Percentiles rank a stretch among this genome's conserved stretches.
Conservation (phyloP, 2,329 filamentous ascomycete species). For the Catunica adiposa region DNA sequence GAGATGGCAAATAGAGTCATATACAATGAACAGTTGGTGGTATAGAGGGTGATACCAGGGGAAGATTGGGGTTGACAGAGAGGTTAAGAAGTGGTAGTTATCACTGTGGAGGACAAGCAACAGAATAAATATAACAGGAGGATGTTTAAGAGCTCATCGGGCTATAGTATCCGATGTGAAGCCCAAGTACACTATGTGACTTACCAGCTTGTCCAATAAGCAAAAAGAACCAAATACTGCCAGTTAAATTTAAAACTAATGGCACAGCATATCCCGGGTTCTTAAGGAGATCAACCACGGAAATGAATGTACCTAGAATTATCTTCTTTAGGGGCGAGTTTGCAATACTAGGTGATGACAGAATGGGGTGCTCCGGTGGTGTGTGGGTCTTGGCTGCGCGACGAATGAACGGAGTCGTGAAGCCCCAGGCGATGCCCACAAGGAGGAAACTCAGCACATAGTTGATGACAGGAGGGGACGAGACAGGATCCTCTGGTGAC, state of each 20-base stretch:
- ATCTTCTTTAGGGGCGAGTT: constrained; percentile 46
- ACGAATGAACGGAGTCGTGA: constrained; percentile 85
- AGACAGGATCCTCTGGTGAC: not conserved
- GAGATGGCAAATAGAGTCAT: too few relatives aligned
- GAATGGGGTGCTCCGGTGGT: constrained; percentile 40
- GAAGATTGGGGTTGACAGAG: too few relatives aligned
- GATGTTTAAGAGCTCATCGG: too few relatives aligned
- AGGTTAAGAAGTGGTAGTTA: too few relatives aligned
- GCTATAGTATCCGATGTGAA: too few relatives aligned
- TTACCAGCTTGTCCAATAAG: constrained; percentile 80
- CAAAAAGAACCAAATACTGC: constrained; percentile 92
- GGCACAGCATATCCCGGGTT: constrained; percentile 77
- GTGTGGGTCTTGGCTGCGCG: constrained; percentile 63
- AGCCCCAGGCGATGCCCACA: constrained; percentile 82
- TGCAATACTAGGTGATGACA: constrained; percentile 33
- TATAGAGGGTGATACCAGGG: too few relatives aligned
- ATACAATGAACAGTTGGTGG: not conserved
- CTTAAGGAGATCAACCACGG: constrained; percentile 58
- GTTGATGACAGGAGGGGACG: constrained; percentile 44
- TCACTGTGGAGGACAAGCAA: too few relatives aligned
- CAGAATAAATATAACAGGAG: too few relatives aligned
- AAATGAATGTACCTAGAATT: constrained; percentile 50
- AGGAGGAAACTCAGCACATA: constrained; percentile 81
- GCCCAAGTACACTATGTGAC: constrained; percentile 21
- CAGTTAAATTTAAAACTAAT: constrained; percentile 73